Evolutionary conservation across 345 rosid species (phyloP).

Genomic region (Sisymbrium irio): DNA sequence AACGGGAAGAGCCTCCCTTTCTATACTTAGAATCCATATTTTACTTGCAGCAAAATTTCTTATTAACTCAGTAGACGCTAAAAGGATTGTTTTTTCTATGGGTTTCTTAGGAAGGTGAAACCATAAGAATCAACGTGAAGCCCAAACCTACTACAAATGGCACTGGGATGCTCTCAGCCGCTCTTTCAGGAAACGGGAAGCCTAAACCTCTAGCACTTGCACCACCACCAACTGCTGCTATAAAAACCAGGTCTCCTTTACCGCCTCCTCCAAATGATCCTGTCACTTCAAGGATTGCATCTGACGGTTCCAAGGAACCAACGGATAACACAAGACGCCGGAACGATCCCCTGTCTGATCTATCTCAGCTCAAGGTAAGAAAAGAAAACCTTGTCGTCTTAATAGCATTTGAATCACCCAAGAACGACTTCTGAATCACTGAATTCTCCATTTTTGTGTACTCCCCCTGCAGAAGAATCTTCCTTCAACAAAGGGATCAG

Average conservation of each 20-base stretch:
- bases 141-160: constrained; percentile 68
- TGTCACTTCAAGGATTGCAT: constrained; percentile 47
- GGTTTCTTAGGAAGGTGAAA: constrained; percentile 87
- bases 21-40: background rate
- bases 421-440: background rate
- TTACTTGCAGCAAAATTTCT: background rate
- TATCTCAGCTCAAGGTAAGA: constrained; percentile 76
- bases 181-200: constrained; percentile 57
- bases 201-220: constrained; percentile 62
- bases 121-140: constrained; percentile 95
- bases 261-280: constrained; percentile 98
- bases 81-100: background rate
- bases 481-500: constrained; percentile 62
- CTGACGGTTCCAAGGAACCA: constrained; percentile 32
- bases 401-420: background rate
- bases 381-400: constrained; percentile 6
- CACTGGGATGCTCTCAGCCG: constrained; percentile 97
- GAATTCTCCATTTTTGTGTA: background rate
- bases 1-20: background rate
- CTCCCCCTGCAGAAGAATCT: constrained; percentile 65
- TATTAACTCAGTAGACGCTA: background rate
- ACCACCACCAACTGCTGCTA: constrained; percentile 71
- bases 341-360: constrained; percentile 60
- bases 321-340: constrained; percentile 41
- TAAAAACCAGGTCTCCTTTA: constrained; percentile 68